Base-by-base conservation (phyloP, 805 yeast genomes). In the Yamadazyma takamatsuzukensis region DNA sequence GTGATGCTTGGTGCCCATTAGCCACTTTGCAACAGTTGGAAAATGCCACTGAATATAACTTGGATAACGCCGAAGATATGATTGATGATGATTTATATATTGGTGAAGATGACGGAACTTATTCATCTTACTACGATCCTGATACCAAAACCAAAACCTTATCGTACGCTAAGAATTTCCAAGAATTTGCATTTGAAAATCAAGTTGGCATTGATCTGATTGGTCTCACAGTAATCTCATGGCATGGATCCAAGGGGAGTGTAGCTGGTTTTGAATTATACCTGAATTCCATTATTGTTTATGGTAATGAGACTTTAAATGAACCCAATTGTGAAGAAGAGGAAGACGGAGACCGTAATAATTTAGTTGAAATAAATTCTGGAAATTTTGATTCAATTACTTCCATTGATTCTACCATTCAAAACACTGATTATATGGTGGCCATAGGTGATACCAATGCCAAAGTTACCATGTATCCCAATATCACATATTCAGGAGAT, bases 1-100 rank as follows among this genome's bases (percentile, higher is more conserved):
- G 98, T 65, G 96, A 88, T 55, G 94, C 96, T 1, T 81, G 76
- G 72, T 93, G 98, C 57, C 95, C 96, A 1, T 62, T 90, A 16
- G 59, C 71, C 1, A 66, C 68, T 18, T 53, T 55, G 9, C 36
- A 65, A 0, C 49, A 54, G 2, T 53, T 81, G 29, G 25, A 48
- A 10, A 47, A 60, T 10, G 38, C 49, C 14, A 49, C 56, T 4
- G 47, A 51, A 6, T 21, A 30, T 1, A 57, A 59, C 32, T 32
- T 28, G 9, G 39, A 53, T 6, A 50, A 62, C 30, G 38, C 48
- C n/a, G 40, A 54, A 6, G 41, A 51, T 2, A 65, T 4, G 11
- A 32, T 21, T 12, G 44, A 71, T 26, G 50, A 52, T 22, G 37
- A 34, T 25, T 27, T 34, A 11, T 49, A 70, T 25, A 48, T 56